Percentiles rank a stretch among this genome's conserved stretches.
Evolutionary conservation across 106 monocot genomes (phyloP).

Genomic region (Dendrobium huoshanense): DNA sequence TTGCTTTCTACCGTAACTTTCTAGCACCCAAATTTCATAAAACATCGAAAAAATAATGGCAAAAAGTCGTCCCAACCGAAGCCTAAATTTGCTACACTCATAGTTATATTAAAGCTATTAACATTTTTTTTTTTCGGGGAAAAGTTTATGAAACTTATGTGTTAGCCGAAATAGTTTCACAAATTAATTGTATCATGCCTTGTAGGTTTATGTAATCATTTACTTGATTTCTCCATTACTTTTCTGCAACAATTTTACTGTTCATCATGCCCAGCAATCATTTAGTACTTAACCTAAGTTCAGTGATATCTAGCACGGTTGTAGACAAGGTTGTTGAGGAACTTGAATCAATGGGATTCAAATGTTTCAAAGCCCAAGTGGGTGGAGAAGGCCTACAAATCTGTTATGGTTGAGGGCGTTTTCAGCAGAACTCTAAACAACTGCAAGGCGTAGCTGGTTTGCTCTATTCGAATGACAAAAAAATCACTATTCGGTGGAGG

Average conservation of each 20-base stretch:
- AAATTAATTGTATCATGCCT: background rate
- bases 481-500: no score
- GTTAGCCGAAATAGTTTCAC: background rate
- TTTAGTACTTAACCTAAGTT: constrained; percentile 7
- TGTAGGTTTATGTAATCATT: background rate
- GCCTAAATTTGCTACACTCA: no score
- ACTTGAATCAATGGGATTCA: constrained; percentile 61
- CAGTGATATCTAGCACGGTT: constrained; percentile 41
- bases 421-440: no score
- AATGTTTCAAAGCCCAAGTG: constrained; percentile 66
- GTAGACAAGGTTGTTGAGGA: constrained; percentile 53
- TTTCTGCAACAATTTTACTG: background rate
- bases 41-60: no score
- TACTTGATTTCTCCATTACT: background rate
- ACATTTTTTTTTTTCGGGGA: no score
- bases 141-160: no score
- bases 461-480: no score
- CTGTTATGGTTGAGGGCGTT: constrained; percentile 14
- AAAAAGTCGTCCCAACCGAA: no score
- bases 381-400: constrained; percentile 73
- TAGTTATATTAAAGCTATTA: no score
- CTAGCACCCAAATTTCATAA: no score
- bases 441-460: no score
- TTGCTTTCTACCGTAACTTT: no score
- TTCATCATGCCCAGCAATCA: background rate